Evolutionary conservation across 2,329 filamentous ascomycete species (phyloP).

Genomic region (Neopestalotiopsis sp.): DNA sequence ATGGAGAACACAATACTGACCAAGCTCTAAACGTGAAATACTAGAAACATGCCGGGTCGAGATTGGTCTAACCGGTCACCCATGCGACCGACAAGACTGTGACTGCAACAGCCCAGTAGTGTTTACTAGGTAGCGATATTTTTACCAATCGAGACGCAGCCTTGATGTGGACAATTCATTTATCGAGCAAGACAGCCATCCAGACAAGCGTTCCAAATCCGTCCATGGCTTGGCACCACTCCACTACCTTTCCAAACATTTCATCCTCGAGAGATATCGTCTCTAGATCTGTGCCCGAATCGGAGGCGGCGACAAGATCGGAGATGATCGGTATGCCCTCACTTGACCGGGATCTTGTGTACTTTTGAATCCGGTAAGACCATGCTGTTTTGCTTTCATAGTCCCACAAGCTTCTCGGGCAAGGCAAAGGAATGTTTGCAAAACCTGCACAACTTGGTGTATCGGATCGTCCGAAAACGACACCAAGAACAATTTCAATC

Average conservation of each 20-base stretch:
- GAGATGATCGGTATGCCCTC: slow-evolving; percentile 17
- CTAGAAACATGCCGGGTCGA: too few species aligned
- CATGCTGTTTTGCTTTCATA: slow-evolving; percentile 24
- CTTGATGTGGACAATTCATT: not conserved
- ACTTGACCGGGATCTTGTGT: slow-evolving; percentile 15
- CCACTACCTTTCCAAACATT: slow-evolving; percentile 22
- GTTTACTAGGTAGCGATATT: too few species aligned
- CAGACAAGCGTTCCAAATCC: slow-evolving; percentile 31
- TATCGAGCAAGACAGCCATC: slow-evolving; percentile 38
- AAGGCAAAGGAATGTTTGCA: slow-evolving; percentile 22
- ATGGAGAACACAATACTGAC: too few species aligned
- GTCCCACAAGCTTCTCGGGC: slow-evolving; percentile 28
- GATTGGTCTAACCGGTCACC: too few species aligned
- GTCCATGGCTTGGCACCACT: slow-evolving; percentile 33
- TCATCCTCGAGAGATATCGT: not conserved
- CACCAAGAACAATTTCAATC: slow-evolving; percentile 22
- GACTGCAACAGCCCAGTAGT: too few species aligned
- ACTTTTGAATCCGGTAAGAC: slow-evolving; percentile 22
- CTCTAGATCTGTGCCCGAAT: not conserved
- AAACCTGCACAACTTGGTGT: slow-evolving; percentile 17
- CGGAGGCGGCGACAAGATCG: slow-evolving; percentile 15
- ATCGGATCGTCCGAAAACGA: slow-evolving; percentile 20
- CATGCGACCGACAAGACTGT: too few species aligned
- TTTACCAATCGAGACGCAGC: not conserved
- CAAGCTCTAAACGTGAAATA: too few species aligned